phyloP scores from a whole-genome alignment of 148 eudicot genomes.

The Agrostemma githago region DNA sequence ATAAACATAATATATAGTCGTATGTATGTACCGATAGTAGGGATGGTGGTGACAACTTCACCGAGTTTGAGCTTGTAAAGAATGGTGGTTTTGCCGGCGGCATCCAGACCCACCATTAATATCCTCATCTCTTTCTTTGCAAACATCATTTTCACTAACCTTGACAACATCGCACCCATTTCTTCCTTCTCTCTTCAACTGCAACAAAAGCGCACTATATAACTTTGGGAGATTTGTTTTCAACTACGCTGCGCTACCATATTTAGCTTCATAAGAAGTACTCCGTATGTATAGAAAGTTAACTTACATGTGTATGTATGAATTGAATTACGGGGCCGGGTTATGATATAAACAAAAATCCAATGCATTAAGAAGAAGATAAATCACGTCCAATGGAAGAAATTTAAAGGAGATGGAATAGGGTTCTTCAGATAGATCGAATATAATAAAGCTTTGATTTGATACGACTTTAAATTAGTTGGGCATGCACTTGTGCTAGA shows the following conservation, averaged over 20 bases:
- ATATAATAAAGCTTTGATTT: not conserved
- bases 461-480: not conserved
- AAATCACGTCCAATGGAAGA: not conserved
- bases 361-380: not conserved
- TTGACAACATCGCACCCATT: conserved; percentile 71
- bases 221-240: not conserved
- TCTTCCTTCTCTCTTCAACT: not conserved
- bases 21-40: conserved; percentile 56
- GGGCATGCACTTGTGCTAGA: not conserved
- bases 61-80: conserved; percentile 82
- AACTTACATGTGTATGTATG: conserved; percentile 6
- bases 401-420: not conserved
- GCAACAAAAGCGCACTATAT: not conserved
- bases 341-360: not conserved
- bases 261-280: too few relatives aligned
- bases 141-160: conserved; percentile 45
- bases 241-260: not conserved
- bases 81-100: conserved; percentile 82
- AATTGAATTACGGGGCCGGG: too few relatives aligned
- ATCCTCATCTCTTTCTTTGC: conserved; percentile 84
- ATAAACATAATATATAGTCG: too few relatives aligned
- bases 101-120: conserved; percentile 88
- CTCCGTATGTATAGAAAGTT: not conserved
- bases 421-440: conserved; percentile 18
- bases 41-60: conserved; percentile 76